Evolutionary conservation across 2,329 filamentous ascomycete genomes (phyloP), one percentile per base, ranked within the genome.

Genomic region (Thielaviopsis punctulata): DNA sequence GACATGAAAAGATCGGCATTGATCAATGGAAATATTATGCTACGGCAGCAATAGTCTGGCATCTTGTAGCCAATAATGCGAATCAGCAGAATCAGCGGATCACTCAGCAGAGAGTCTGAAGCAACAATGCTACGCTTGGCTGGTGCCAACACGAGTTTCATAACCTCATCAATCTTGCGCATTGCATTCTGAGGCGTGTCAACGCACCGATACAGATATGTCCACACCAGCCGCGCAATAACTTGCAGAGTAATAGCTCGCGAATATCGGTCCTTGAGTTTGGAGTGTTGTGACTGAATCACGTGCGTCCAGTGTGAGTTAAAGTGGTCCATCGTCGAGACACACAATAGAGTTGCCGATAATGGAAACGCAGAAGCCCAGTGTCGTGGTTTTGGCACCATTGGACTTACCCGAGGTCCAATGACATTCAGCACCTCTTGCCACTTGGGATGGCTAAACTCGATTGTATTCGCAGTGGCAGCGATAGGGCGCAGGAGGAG

Each of bases 1-100:
- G 80, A 78, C 24, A 77, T 73, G 62, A 95, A 92, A n/a, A 88
- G 71, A 50, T 95, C 90, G 1, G 88, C 87, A 62, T 94, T 95
- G 62, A 98, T 84, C 36, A 98, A 69, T 2, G 90, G 92, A 60
- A 95, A 96, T n/a, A 98, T 86, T 57, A 96, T 84, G 46, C 74
- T 86, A 58, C 82, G 79, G 66, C 96, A 95, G 66, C 90, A 96
- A 57, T 94, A 83, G 60, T 98, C 92, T 51, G 90, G 89, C 59
- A 93, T 80, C 62, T 86, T 93, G 69, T 84, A 95, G 2, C 90
- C 93, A 61, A 98, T 88, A 61, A 95, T 88, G 30, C 93, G 80
- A 56, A 96, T 89, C 25, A 96, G 80, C 60, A 96, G 89, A 53
- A 96, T 90, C 58, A 96, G 69, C 1, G 92, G 90, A 47, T 95